Percentiles rank a stretch among this genome's conserved stretches.
phyloP scores from a whole-genome alignment of 202 grass and related monocot genomes.

The Panicum virgatum region DNA sequence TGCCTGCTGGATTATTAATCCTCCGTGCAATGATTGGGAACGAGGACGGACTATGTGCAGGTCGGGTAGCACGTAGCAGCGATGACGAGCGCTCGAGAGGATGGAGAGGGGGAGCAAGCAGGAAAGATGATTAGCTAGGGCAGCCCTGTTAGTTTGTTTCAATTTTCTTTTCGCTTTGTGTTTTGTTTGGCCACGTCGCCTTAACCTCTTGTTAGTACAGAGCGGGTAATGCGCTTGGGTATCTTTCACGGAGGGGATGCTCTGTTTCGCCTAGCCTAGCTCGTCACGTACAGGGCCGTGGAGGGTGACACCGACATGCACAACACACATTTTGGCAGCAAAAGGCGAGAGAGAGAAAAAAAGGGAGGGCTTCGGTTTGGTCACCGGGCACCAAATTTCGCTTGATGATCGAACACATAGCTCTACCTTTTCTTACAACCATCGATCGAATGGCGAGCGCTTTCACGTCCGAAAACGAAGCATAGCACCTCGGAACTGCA shows the following conservation, averaged over 20 bases:
- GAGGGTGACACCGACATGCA: background rate
- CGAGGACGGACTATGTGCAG: background rate
- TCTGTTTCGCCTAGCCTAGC: background rate
- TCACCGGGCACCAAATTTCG: background rate
- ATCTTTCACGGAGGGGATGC: background rate
- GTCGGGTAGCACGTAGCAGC: background rate
- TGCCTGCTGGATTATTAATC: background rate
- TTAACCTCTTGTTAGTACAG: background rate
- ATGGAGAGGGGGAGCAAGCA: background rate
- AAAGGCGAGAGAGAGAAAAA: background rate
- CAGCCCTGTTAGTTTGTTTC: background rate
- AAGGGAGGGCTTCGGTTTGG: background rate
- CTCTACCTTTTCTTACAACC: background rate
- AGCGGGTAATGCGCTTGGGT: background rate
- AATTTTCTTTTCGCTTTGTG: background rate
- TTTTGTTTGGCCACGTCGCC: background rate
- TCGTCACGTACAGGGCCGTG: background rate
- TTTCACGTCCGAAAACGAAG: slow-evolving; percentile 4
- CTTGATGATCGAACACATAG: background rate
- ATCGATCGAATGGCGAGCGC: background rate
- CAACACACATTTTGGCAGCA: background rate
- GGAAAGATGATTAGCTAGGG: background rate
- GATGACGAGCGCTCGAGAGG: background rate
- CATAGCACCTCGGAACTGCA: background rate
- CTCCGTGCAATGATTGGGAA: background rate